Evolutionary conservation across 2,329 filamentous ascomycete species (phyloP).

Genomic region (Grosmannia clavigera): DNA sequence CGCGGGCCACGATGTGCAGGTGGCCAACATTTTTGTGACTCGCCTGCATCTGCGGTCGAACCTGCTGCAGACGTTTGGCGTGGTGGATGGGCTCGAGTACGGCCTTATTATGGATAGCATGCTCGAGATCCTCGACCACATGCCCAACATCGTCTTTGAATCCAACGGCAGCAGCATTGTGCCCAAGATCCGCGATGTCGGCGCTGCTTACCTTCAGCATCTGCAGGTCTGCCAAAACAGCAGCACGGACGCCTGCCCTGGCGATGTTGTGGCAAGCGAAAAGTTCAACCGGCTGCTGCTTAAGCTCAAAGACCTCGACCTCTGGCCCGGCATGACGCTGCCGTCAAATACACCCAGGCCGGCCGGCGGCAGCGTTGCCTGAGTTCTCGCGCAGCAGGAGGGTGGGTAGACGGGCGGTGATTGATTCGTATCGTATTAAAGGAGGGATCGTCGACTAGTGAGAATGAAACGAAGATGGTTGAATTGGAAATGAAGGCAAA

Average conservation of each 20-base stretch:
- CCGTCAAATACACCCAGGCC: background rate
- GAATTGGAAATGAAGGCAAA: background rate
- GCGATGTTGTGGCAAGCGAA: constrained; percentile 6
- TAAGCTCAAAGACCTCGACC: constrained; percentile 21
- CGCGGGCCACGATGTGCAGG: constrained; percentile 23
- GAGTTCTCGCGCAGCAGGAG: background rate
- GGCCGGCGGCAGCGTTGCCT: background rate
- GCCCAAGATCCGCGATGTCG: constrained; percentile 26
- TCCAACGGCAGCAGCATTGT: constrained; percentile 21
- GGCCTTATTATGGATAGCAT: constrained; percentile 23
- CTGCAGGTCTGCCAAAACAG: constrained; percentile 10
- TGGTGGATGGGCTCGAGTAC: constrained; percentile 14
- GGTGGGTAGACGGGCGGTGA: too few species aligned
- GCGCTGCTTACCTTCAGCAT: constrained; percentile 21
- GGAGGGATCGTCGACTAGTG: too few species aligned
- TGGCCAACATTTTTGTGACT: constrained; percentile 24
- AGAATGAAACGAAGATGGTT: background rate
- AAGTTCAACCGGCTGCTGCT: constrained; percentile 18
- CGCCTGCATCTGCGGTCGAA: constrained; percentile 24
- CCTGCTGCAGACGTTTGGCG: constrained; percentile 21
- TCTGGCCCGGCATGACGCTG: constrained; percentile 11
- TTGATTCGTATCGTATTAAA: too few species aligned
- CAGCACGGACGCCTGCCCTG: background rate
- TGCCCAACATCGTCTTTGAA: constrained; percentile 14
- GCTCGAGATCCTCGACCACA: constrained; percentile 1